phyloP scores from a whole-genome alignment of 768 basidiomycete species.

The Auriscalpium microsporum region DNA sequence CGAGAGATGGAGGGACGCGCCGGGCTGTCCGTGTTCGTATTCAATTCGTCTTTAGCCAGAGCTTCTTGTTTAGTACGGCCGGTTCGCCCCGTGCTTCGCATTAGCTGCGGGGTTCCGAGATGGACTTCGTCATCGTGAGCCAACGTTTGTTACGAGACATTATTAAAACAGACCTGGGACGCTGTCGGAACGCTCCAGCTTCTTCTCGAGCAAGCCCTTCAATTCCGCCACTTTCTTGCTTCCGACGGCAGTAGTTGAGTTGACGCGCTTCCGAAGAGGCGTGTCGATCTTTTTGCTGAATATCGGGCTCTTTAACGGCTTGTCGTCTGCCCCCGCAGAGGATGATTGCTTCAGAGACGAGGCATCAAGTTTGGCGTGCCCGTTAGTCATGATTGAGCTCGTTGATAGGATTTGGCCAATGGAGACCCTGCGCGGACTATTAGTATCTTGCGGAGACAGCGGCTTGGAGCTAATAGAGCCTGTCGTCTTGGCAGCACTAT shows the following conservation, averaged over 20 bases:
- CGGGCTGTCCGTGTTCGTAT: too few species aligned
- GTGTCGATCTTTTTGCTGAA: background rate
- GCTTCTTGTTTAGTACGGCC: too few species aligned
- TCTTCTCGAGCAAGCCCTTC: background rate
- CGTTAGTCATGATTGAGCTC: background rate
- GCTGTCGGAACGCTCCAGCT: too few species aligned
- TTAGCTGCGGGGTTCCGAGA: too few species aligned
- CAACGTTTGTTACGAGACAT: too few species aligned
- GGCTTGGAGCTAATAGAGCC: slow-evolving; percentile 24
- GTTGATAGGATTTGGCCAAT: background rate
- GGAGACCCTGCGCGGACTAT: slow-evolving; percentile 6
- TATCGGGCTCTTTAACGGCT: background rate
- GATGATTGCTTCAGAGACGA: slow-evolving; percentile 4
- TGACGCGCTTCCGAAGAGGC: slow-evolving; percentile 11
- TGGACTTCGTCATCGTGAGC: too few species aligned
- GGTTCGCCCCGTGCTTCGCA: too few species aligned
- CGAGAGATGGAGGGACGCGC: too few species aligned
- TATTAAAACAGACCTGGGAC: too few species aligned
- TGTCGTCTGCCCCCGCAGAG: slow-evolving; percentile 1
- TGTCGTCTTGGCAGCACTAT: slow-evolving; percentile 17
- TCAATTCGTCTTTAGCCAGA: too few species aligned
- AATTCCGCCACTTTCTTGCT: slow-evolving; percentile 5
- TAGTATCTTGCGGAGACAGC: slow-evolving; percentile 6
- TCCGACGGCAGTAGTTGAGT: slow-evolving; percentile 12
- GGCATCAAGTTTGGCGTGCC: background rate